Conservation (phyloP, 345 rosid species). For the Heritiera fomes region DNA sequence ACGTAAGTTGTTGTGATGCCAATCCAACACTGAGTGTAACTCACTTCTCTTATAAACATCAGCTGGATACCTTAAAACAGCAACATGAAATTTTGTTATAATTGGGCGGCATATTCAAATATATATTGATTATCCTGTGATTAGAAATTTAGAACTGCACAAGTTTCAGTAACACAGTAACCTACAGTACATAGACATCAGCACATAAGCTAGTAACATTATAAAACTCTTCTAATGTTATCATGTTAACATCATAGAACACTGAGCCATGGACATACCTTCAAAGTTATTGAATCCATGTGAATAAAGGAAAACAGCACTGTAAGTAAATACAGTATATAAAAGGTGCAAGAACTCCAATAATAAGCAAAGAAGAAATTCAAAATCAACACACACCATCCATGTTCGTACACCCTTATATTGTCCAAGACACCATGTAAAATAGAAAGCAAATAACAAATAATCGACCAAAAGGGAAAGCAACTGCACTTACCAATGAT, state of each 20-base stretch:
- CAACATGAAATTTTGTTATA: constrained; percentile 3
- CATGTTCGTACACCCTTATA: background rate
- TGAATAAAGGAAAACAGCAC: constrained; percentile 4
- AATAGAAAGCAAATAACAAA: background rate
- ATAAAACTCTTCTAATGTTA: background rate
- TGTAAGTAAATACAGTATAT: background rate
- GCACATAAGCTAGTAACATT: background rate
- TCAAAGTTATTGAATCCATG: constrained; percentile 3
- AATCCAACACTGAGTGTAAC: constrained; percentile 71
- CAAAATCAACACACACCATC: background rate
- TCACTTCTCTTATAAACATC: constrained; percentile 81
- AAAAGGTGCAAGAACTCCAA: constrained; percentile 7
- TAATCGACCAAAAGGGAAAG: background rate
- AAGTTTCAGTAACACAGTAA: background rate
- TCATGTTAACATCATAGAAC: background rate
- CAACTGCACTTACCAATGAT: constrained; percentile 64
- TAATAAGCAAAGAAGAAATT: background rate
- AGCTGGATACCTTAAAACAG: constrained; percentile 66
- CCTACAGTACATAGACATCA: background rate
- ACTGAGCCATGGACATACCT: background rate
- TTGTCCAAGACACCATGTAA: background rate
- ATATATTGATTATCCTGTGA: background rate
- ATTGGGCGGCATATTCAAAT: constrained; percentile 4
- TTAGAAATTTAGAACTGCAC: background rate
- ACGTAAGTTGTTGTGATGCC: constrained; percentile 18